These are phyloP conservation scores for Viola odorata DNA, from an alignment of 345 rosid genomes.

Conservation along the genomic window DNA sequence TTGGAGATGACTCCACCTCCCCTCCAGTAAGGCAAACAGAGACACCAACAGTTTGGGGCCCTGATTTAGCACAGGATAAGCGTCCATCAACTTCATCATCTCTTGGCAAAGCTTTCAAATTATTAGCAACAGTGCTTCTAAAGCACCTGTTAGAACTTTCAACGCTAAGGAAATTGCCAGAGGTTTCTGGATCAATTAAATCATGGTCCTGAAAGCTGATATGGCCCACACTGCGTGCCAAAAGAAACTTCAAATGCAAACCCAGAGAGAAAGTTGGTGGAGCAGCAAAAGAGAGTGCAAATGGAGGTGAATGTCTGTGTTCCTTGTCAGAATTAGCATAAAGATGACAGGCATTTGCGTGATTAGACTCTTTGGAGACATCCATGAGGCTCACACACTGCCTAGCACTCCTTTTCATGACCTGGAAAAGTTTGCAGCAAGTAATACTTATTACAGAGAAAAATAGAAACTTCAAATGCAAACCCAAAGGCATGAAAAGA, in stretches of 20 bases:
- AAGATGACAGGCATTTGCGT: slow-evolving; percentile 20
- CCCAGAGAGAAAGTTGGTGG: slow-evolving; percentile 52
- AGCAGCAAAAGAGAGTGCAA: slow-evolving; percentile 48
- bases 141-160: slow-evolving; percentile 24
- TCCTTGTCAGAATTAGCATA: slow-evolving; percentile 28
- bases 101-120: slow-evolving; percentile 12
- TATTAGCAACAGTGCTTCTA: slow-evolving; percentile 21
- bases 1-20: slow-evolving; percentile 9
- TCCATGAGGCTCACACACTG: slow-evolving; percentile 26
- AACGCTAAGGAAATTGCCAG: slow-evolving; percentile 27
- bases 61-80: slow-evolving; percentile 17
- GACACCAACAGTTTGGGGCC: slow-evolving; percentile 11
- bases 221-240: slow-evolving; percentile 34
- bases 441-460: slow-evolving; percentile 2
- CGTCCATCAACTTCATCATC: slow-evolving; percentile 19
- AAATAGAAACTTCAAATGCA: neutral
- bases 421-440: slow-evolving; percentile 37
- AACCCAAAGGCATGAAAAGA: neutral
- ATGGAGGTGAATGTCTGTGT: slow-evolving; percentile 32
- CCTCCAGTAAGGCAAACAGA: slow-evolving; percentile 12
- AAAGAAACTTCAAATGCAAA: slow-evolving; percentile 64
- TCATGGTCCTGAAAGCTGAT: slow-evolving; percentile 33
- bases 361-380: slow-evolving; percentile 28
- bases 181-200: slow-evolving; percentile 30
- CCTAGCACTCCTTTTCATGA: slow-evolving; percentile 35